phyloP scores from a whole-genome alignment of 1,284 basidiomycete genomes.

The Chondrostereum purpureum region DNA sequence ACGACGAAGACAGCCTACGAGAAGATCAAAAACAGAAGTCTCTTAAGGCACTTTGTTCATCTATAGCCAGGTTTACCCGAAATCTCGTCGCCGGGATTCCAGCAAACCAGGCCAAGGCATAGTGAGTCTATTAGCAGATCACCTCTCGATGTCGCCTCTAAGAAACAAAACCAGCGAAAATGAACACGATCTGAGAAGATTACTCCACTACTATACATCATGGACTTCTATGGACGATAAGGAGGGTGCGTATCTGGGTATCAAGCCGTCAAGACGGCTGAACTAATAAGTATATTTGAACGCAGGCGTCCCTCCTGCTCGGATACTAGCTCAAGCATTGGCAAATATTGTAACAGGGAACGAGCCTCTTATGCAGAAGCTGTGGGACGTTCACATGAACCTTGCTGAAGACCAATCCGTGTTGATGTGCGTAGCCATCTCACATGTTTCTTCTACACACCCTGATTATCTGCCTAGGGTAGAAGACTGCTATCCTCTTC shows the following conservation, averaged over 20 bases:
- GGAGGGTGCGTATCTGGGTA: constrained; percentile 35
- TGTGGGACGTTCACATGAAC: constrained; percentile 61
- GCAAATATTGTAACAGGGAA: constrained; percentile 73
- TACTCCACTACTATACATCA: constrained; percentile 65
- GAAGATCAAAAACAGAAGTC: constrained; percentile 23
- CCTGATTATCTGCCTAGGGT: constrained; percentile 19
- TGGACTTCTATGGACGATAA: constrained; percentile 53
- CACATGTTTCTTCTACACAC: constrained; percentile 10
- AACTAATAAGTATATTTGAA: neutral
- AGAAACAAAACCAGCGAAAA: constrained; percentile 40
- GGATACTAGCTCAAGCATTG: constrained; percentile 61
- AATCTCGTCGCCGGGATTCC: constrained; percentile 68
- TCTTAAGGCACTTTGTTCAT: constrained; percentile 33
- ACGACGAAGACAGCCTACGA: constrained; percentile 21
- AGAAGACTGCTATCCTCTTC: constrained; percentile 71
- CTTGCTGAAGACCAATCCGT: constrained; percentile 70
- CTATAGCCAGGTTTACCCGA: constrained; percentile 66
- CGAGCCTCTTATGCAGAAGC: constrained; percentile 40
- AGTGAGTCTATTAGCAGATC: no score
- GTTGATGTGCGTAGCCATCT: constrained; percentile 51
- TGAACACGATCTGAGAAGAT: constrained; percentile 52
- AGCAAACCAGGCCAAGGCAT: constrained; percentile 57
- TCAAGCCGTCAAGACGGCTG: neutral
- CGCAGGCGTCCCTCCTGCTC: constrained; percentile 48
- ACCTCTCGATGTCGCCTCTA: constrained; percentile 5